phyloP scores from a whole-genome alignment of 306 rosid genomes.

The Crotalaria pallida region DNA sequence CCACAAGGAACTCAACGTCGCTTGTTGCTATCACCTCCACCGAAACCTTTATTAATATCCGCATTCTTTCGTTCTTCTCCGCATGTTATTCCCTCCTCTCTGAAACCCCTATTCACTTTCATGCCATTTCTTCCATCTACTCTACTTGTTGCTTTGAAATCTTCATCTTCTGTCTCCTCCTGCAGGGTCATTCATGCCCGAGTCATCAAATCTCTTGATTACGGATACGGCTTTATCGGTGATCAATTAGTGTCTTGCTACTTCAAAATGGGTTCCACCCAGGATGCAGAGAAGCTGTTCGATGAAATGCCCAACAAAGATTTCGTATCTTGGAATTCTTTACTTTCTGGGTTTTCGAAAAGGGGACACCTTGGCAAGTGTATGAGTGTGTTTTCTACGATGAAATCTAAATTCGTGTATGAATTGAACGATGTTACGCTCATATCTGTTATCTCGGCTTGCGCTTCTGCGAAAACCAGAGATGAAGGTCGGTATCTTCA shows the following conservation, averaged over 20 bases:
- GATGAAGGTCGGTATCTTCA: constrained; percentile 54
- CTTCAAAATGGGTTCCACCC: constrained; percentile 36
- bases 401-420: constrained; percentile 36
- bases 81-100: background rate
- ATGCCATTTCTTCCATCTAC: constrained; percentile 31
- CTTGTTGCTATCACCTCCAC: background rate
- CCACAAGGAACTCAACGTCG: background rate
- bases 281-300: constrained; percentile 55
- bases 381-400: constrained; percentile 34
- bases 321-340: constrained; percentile 63
- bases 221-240: constrained; percentile 64
- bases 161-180: constrained; percentile 41
- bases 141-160: constrained; percentile 39
- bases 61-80: background rate
- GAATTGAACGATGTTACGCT: constrained; percentile 53
- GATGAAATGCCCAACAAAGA: constrained; percentile 63
- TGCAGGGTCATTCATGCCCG: constrained; percentile 56
- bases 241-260: constrained; percentile 61
- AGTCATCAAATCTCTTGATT: constrained; percentile 53
- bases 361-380: constrained; percentile 40
- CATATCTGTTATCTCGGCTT: constrained; percentile 52
- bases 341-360: constrained; percentile 57
- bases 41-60: background rate
- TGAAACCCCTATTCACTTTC: constrained; percentile 8
- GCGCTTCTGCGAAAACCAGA: constrained; percentile 31